These are phyloP conservation scores for Trichoderma koningiopsis DNA, from an alignment of 2,329 filamentous ascomycete genomes.

Conservation along the genomic window DNA sequence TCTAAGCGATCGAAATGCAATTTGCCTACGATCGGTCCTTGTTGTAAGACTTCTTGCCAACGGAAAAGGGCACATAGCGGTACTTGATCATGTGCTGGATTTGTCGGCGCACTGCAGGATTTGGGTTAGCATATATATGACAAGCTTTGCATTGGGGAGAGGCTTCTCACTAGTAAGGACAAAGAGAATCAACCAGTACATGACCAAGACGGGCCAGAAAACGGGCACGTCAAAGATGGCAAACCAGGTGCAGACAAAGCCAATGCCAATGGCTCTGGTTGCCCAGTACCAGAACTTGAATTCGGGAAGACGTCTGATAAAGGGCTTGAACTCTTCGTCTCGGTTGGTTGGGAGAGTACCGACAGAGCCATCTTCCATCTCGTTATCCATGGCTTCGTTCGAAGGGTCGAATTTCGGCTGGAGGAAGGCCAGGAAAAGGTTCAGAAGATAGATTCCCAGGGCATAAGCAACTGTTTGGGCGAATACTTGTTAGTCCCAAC, in stretches of 20 bases:
- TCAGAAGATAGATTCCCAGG: conserved; percentile 96
- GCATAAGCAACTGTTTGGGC: conserved; percentile 79
- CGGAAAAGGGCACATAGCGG: conserved; percentile 91
- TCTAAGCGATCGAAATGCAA: neutral
- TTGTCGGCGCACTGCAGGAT: conserved; percentile 84
- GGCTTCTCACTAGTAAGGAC: conserved; percentile 80
- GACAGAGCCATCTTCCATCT: conserved; percentile 89
- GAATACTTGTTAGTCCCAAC: neutral
- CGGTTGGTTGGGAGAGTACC: conserved; percentile 87
- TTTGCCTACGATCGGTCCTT: conserved; percentile 56
- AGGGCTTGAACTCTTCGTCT: conserved; percentile 96
- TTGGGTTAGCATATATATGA: neutral
- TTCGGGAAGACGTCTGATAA: conserved; percentile 92
- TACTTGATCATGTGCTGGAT: conserved; percentile 99
- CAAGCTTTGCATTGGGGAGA: no score
- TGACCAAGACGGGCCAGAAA: conserved; percentile 97
- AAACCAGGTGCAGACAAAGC: conserved; percentile 89
- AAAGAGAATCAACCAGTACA: conserved; percentile 98
- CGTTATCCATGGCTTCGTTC: conserved; percentile 85
- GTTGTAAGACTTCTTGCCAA: conserved; percentile 82
- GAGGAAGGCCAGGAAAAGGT: conserved; percentile 97
- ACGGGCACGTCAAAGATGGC: conserved; percentile 94
- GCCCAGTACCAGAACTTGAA: conserved; percentile 99
- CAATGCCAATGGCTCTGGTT: conserved; percentile 80
- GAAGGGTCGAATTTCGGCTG: conserved; percentile 98